phyloP scores from a whole-genome alignment of 2,329 filamentous ascomycete genomes.

The Sporothrix curviconia region DNA sequence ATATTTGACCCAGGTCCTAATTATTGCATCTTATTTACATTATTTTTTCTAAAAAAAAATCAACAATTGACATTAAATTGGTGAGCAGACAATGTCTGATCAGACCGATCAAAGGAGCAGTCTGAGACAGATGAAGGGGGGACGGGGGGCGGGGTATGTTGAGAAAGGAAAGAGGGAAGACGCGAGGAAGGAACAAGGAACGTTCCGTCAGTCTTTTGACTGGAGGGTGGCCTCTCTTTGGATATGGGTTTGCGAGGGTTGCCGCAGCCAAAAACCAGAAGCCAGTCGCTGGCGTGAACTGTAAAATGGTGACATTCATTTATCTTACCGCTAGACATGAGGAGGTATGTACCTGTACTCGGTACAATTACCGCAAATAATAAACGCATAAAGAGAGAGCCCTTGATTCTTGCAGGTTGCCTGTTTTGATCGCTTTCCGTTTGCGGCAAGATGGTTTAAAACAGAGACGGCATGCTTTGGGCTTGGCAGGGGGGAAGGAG shows the following conservation, averaged over 20 bases:
- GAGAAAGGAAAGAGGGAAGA: background rate
- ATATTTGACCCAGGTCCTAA: too few species aligned
- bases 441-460: background rate
- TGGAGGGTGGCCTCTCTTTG: slow-evolving; percentile 8
- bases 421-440: background rate
- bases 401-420: background rate
- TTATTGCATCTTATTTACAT: too few species aligned
- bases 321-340: too few species aligned
- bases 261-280: background rate
- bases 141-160: background rate
- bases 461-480: background rate
- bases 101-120: background rate
- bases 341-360: background rate
- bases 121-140: background rate
- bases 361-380: background rate
- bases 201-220: slow-evolving; percentile 10
- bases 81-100: too few species aligned
- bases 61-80: too few species aligned
- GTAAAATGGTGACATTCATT: too few species aligned
- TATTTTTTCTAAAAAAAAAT: too few species aligned
- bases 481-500: background rate
- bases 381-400: too few species aligned
- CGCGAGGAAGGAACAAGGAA: slow-evolving; percentile 8
- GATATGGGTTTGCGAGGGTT: background rate
- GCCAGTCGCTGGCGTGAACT: too few species aligned